These are phyloP conservation scores for Cystobasidium pallidum DNA, from an alignment of 1,284 basidiomycete genomes.

Conservation along the genomic window DNA sequence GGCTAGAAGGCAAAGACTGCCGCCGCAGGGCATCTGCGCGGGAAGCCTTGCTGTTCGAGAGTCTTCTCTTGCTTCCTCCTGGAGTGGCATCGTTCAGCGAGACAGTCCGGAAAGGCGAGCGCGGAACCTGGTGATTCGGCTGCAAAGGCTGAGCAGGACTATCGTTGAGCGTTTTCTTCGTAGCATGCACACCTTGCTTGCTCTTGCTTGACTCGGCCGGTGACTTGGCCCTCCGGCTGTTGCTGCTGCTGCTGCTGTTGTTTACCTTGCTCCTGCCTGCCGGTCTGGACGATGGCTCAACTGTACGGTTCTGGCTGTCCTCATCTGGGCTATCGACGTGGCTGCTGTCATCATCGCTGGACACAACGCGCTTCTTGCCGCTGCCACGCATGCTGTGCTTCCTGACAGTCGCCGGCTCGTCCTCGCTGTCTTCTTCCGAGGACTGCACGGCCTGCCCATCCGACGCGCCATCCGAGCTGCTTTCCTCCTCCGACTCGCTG, in stretches of 20 bases:
- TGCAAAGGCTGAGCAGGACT: slow-evolving; percentile 22
- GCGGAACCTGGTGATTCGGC: slow-evolving; percentile 7
- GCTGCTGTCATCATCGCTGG: slow-evolving; percentile 25
- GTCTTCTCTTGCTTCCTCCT: neutral
- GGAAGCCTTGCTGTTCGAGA: slow-evolving; percentile 27
- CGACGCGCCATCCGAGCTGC: slow-evolving; percentile 22
- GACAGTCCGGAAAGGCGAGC: slow-evolving; percentile 41
- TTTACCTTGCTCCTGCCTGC: slow-evolving; percentile 20
- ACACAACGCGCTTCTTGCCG: slow-evolving; percentile 28
- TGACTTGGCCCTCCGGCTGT: neutral
- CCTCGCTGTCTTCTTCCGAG: slow-evolving; percentile 26
- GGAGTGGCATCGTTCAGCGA: slow-evolving; percentile 38
- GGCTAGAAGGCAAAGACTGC: slow-evolving; percentile 39
- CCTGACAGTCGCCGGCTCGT: neutral
- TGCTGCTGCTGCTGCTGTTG: slow-evolving; percentile 27
- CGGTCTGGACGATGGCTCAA: slow-evolving; percentile 23
- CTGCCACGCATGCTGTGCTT: neutral
- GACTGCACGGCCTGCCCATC: slow-evolving; percentile 16
- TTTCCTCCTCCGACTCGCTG: slow-evolving; percentile 18
- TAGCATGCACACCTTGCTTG: neutral
- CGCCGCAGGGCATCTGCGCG: slow-evolving; percentile 29
- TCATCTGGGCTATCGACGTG: slow-evolving; percentile 11
- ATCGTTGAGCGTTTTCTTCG: slow-evolving; percentile 16
- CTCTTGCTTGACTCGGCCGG: slow-evolving; percentile 21
- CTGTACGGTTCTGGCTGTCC: slow-evolving; percentile 27